These are phyloP conservation scores for Helminthosporium solani DNA, from an alignment of 2,329 filamentous ascomycete genomes.

Conservation along the genomic window DNA sequence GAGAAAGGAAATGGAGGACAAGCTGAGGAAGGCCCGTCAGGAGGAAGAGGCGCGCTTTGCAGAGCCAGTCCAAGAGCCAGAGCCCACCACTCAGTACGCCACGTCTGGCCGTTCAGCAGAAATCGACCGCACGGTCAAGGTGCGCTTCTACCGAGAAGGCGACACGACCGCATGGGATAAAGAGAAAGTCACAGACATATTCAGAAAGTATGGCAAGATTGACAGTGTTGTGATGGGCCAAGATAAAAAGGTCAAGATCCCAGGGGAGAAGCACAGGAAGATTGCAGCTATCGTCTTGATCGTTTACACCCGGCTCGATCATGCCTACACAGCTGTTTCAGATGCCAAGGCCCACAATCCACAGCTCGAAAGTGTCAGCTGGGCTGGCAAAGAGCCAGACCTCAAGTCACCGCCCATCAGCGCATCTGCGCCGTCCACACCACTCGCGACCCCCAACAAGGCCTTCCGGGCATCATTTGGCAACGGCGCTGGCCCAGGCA, in stretches of 20 bases:
- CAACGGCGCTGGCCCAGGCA: constrained; percentile 14
- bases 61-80: constrained; percentile 30
- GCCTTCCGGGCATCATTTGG: constrained; percentile 31
- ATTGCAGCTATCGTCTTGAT: constrained; percentile 56
- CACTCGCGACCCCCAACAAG: constrained; percentile 28
- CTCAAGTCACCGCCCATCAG: constrained; percentile 28
- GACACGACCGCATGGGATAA: constrained; percentile 48
- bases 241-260: constrained; percentile 55
- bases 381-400: constrained; percentile 58
- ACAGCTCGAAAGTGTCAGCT: constrained; percentile 55
- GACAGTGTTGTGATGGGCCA: constrained; percentile 57
- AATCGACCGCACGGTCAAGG: constrained; percentile 59
- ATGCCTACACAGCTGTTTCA: constrained; percentile 57
- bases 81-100: constrained; percentile 11
- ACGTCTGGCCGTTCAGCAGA: constrained; percentile 47
- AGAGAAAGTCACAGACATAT: constrained; percentile 49
- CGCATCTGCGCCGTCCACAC: constrained; percentile 31
- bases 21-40: constrained; percentile 55
- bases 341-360: constrained; percentile 53
- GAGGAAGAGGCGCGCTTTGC: constrained; percentile 48
- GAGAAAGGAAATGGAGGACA: constrained; percentile 56
- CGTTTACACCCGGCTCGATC: constrained; percentile 58
- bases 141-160: constrained; percentile 56
- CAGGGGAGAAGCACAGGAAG: constrained; percentile 54
- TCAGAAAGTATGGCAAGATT: constrained; percentile 57